Evolutionary conservation across 495 filamentous ascomycete genomes (phyloP).

Genomic region (Tuber borchii): DNA sequence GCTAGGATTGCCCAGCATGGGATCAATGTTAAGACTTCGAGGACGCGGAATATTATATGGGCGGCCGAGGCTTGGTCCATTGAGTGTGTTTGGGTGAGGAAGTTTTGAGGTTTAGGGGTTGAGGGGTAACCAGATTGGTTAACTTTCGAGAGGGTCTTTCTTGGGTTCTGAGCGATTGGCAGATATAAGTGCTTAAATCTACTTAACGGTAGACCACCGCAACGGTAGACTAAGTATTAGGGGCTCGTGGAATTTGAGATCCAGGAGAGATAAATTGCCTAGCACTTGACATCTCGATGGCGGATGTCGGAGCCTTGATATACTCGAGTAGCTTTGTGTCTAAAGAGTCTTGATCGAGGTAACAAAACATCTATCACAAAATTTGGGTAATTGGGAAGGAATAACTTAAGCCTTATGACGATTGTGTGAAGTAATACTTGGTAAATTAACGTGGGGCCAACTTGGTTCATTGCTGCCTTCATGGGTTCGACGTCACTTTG

Average conservation of each 20-base stretch:
- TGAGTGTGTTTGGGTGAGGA: not conserved
- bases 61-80: constrained; percentile 22
- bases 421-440: constrained; percentile 23
- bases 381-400: not conserved
- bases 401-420: constrained; percentile 21
- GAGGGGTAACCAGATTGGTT: not conserved
- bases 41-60: constrained; percentile 27
- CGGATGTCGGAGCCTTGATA: not conserved
- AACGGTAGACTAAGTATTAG: not conserved
- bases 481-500: not conserved
- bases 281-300: not conserved
- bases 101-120: not conserved
- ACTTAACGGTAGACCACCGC: not conserved
- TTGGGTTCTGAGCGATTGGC: not conserved
- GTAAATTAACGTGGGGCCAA: not conserved
- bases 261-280: not conserved
- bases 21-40: constrained; percentile 38
- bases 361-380: not conserved
- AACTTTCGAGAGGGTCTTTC: not conserved
- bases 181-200: not conserved
- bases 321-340: not conserved
- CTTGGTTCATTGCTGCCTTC: not conserved
- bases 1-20: constrained; percentile 39
- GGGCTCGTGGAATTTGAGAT: not conserved
- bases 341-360: not conserved